These are phyloP conservation scores for Rhodotorula mucilaginosa DNA, from an alignment of 1,284 basidiomycete species.

Conservation along the genomic window DNA sequence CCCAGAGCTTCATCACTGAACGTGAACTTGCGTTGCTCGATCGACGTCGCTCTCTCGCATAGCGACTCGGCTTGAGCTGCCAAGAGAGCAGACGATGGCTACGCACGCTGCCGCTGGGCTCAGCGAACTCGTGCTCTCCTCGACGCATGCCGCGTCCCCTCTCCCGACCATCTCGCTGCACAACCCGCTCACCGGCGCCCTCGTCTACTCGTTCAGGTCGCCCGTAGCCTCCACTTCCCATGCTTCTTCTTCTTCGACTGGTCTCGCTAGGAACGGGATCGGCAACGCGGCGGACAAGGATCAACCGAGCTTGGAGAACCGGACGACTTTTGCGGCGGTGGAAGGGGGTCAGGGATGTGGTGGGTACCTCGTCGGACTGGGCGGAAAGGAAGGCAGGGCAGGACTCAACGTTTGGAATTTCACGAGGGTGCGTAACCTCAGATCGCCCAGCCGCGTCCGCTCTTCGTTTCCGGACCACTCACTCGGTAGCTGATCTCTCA, in stretches of 20 bases:
- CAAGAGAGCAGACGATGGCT: not conserved
- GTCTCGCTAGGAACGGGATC: not conserved
- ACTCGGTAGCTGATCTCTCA: not conserved
- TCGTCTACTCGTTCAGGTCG: constrained; percentile 51
- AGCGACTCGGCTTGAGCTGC: too few relatives aligned
- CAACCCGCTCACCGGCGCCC: constrained; percentile 48
- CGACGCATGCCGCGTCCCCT: constrained; percentile 39
- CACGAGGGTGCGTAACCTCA: constrained; percentile 48
- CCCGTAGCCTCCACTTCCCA: constrained; percentile 41
- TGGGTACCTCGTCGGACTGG: constrained; percentile 49
- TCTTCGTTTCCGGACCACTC: too few relatives aligned
- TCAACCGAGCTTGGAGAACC: constrained; percentile 4
- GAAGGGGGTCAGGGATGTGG: constrained; percentile 47
- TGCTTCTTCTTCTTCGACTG: not conserved
- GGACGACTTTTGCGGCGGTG: constrained; percentile 46
- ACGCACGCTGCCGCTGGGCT: constrained; percentile 1
- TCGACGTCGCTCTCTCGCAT: too few relatives aligned
- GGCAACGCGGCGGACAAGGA: not conserved
- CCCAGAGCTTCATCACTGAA: too few relatives aligned
- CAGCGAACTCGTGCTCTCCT: constrained; percentile 37
- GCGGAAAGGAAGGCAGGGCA: constrained; percentile 51
- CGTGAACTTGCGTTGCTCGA: too few relatives aligned
- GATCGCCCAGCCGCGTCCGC: not conserved
- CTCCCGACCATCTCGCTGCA: constrained; percentile 50
- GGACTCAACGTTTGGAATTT: constrained; percentile 52